Evolutionary conservation across 1,284 basidiomycete genomes (phyloP), one percentile per base, ranked within the genome.

Genomic region (Ceratobasidium sp.): DNA sequence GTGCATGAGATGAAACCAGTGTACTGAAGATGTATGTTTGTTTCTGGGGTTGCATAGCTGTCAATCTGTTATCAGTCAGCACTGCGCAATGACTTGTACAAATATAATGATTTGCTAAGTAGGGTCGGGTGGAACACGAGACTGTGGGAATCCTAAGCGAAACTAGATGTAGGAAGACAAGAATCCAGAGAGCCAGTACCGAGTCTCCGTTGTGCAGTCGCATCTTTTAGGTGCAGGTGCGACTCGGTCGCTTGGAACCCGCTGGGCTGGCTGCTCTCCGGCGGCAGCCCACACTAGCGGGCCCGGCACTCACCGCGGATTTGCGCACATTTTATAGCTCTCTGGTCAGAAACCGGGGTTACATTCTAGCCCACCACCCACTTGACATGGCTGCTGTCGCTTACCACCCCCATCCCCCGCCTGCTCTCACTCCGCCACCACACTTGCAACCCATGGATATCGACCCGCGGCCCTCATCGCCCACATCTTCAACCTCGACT

Each of bases 1-100:
- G 87, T 96, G 40, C 93, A 96, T 77, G 93, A 96, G 76, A 87
- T 96, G 77, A 94, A 88, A 78, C 52, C 70, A 40, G 56, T 70
- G 20, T 70, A 45, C 53, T 72, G 56, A 68, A 43, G 40, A 43
- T 20, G 31, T 35, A 60, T 27, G 31, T 25, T n/a, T n/a, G n/a
- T n/a, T 22, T 12, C 47, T 5, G 42, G 12, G 45, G 10, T 53
- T 50, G 22, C 20, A 20, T 6, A 12, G 7, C 22, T 7, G 10
- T 47, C 10, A 47, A 47, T 47, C 45, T 20, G 20, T 47, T 47
- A 47, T 47, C 20, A 22, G 45, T 20, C 20, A 47, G 10, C 45
- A 22, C 10, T 12, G 45, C 45, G 40, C 22, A 12, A 34, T 34
- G 45, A 40, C 31, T 45, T 62, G 57, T 62, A 62, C 57, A 62